Evolutionary conservation across 352 stramenopile genomes (phyloP).

Genomic region (Aphanomyces euteiches): DNA sequence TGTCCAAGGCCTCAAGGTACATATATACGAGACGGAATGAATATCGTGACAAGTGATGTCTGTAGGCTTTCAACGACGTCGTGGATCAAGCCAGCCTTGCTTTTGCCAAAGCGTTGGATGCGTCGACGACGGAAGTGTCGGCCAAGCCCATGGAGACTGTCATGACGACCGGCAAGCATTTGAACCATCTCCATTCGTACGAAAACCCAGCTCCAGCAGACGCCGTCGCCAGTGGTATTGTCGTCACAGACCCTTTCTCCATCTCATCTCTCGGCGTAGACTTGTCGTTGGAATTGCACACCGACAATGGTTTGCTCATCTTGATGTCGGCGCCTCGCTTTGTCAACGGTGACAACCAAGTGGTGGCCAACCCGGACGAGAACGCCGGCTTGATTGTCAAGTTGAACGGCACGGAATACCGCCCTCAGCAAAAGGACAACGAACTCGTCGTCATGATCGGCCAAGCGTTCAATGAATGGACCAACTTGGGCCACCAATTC

Average conservation of each 20-base stretch:
- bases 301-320: constrained; percentile 72
- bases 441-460: constrained; percentile 82
- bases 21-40: neutral
- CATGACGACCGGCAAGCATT: constrained; percentile 61
- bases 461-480: constrained; percentile 67
- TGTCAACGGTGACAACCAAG: constrained; percentile 50
- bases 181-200: constrained; percentile 82
- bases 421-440: constrained; percentile 52
- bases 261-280: constrained; percentile 26
- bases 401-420: constrained; percentile 51
- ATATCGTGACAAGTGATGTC: neutral
- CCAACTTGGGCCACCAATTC: constrained; percentile 38
- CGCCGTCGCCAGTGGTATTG: constrained; percentile 11
- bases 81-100: neutral
- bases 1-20: constrained; percentile 19
- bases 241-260: neutral
- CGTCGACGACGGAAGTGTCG: neutral
- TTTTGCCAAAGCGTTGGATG: constrained; percentile 21
- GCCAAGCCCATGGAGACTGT: constrained; percentile 27
- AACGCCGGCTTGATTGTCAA: constrained; percentile 67
- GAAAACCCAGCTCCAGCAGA: constrained; percentile 18
- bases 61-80: constrained; percentile 16
- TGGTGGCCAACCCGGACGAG: constrained; percentile 43
- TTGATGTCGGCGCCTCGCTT: constrained; percentile 68
- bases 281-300: constrained; percentile 70